Evolutionary conservation across 2,329 filamentous ascomycete species (phyloP).

Genomic region (Colletotrichum horii): DNA sequence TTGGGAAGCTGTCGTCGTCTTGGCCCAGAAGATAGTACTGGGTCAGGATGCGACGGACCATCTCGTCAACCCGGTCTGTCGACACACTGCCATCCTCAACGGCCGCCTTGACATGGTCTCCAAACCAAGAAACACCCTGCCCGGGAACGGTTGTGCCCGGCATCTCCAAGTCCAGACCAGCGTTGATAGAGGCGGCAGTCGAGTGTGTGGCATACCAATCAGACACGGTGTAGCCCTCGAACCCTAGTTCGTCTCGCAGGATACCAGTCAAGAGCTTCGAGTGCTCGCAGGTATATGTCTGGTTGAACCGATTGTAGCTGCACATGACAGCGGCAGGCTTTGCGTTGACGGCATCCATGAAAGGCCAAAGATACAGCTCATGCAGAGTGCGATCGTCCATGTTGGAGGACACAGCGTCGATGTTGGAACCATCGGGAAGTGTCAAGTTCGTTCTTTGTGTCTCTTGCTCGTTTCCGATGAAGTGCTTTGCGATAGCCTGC

Average conservation of each 20-base stretch:
- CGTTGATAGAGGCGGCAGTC: constrained; percentile 67
- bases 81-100: constrained; percentile 60
- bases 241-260: constrained; percentile 76
- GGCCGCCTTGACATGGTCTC: constrained; percentile 62
- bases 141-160: constrained; percentile 59
- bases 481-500: constrained; percentile 57
- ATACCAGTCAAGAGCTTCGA: constrained; percentile 63
- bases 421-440: constrained; percentile 53
- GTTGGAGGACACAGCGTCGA: constrained; percentile 58
- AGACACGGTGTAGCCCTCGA: constrained; percentile 61
- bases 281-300: constrained; percentile 71
- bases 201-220: constrained; percentile 83
- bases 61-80: constrained; percentile 68
- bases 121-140: constrained; percentile 53
- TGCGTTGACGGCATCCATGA: constrained; percentile 70
- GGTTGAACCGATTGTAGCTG: constrained; percentile 75
- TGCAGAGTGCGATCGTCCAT: constrained; percentile 71
- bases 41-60: constrained; percentile 68
- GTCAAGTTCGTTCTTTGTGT: constrained; percentile 48
- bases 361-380: constrained; percentile 72
- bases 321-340: constrained; percentile 74
- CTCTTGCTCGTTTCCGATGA: constrained; percentile 74
- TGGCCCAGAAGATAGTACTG: constrained; percentile 65
- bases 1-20: constrained; percentile 50
- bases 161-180: constrained; percentile 84